Evolutionary conservation across 2,329 filamentous ascomycete genomes (phyloP).

Genomic region (Claviceps sp.): DNA sequence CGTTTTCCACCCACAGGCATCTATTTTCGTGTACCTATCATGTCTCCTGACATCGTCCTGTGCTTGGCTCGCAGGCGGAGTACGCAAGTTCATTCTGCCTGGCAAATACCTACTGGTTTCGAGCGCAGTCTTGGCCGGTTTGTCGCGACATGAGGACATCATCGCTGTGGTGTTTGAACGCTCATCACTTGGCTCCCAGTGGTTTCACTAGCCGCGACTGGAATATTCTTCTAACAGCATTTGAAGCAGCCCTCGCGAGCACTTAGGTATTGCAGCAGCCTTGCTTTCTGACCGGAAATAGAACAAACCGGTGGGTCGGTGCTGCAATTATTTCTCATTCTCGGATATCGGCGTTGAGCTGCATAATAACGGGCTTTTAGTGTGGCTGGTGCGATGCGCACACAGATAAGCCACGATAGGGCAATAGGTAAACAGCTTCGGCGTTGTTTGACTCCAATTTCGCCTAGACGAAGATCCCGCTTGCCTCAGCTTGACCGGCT

Average conservation of each 20-base stretch:
- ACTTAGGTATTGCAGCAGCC: background rate
- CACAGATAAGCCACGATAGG: background rate
- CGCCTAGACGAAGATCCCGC: background rate
- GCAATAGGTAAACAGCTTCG: background rate
- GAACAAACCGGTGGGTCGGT: background rate
- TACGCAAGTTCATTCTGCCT: background rate
- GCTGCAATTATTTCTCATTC: background rate
- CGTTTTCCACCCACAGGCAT: slow-evolving; percentile 12
- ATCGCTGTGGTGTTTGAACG: background rate
- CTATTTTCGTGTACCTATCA: slow-evolving; percentile 13
- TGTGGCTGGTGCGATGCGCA: background rate
- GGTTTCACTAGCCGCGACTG: background rate
- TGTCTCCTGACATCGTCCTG: slow-evolving; percentile 4
- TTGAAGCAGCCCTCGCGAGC: background rate
- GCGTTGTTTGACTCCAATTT: background rate
- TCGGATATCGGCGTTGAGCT: background rate
- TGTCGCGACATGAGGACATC: background rate
- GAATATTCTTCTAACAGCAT: background rate
- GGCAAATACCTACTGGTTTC: too few relatives aligned
- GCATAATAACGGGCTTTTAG: background rate
- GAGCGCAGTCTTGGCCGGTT: background rate
- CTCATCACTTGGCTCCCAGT: background rate
- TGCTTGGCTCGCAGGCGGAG: slow-evolving; percentile 4
- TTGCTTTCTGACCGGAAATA: background rate
- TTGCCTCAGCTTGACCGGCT: background rate